Conservation (phyloP, 2,329 filamentous ascomycete genomes). For the Cytospora schulzeri region DNA sequence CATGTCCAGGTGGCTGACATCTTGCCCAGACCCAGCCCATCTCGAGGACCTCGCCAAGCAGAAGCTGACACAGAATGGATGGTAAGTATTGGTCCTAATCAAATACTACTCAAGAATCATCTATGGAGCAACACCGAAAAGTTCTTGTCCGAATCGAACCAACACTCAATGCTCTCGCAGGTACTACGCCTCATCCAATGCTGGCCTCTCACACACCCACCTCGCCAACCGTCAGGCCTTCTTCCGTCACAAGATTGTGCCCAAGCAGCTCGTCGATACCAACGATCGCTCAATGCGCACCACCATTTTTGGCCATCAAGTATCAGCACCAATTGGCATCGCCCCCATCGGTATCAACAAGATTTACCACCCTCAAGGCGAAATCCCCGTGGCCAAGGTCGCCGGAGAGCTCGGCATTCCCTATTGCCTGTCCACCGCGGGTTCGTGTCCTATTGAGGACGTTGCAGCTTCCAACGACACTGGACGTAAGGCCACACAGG, state of each 20-base stretch:
- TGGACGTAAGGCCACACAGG: slow-evolving; percentile 33
- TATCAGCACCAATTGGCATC: slow-evolving; percentile 64
- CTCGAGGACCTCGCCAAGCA: slow-evolving; percentile 60
- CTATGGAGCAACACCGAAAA: no score
- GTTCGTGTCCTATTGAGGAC: slow-evolving; percentile 57
- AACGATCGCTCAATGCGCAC: slow-evolving; percentile 59
- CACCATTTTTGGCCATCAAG: slow-evolving; percentile 61
- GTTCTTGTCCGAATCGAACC: no score
- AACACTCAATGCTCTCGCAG: slow-evolving; percentile 30
- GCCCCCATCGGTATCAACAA: slow-evolving; percentile 67
- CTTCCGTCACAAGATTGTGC: slow-evolving; percentile 64
- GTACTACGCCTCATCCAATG: slow-evolving; percentile 60
- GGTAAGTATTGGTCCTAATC: slow-evolving; percentile 36
- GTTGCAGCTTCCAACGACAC: slow-evolving; percentile 58
- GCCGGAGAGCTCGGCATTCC: slow-evolving; percentile 61
- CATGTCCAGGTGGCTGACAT: not conserved
- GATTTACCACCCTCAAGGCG: slow-evolving; percentile 62
- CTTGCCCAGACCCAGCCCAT: slow-evolving; percentile 52
- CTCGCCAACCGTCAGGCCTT: slow-evolving; percentile 65
- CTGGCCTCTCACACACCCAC: slow-evolving; percentile 53
- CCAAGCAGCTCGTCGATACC: slow-evolving; percentile 63
- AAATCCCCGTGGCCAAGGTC: slow-evolving; percentile 61
- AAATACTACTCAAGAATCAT: no score
- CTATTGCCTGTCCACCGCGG: slow-evolving; percentile 62
- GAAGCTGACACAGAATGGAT: slow-evolving; percentile 59